Conservation (phyloP, 2,329 filamentous ascomycete genomes). For the Rhinocladiella mackenziei region DNA sequence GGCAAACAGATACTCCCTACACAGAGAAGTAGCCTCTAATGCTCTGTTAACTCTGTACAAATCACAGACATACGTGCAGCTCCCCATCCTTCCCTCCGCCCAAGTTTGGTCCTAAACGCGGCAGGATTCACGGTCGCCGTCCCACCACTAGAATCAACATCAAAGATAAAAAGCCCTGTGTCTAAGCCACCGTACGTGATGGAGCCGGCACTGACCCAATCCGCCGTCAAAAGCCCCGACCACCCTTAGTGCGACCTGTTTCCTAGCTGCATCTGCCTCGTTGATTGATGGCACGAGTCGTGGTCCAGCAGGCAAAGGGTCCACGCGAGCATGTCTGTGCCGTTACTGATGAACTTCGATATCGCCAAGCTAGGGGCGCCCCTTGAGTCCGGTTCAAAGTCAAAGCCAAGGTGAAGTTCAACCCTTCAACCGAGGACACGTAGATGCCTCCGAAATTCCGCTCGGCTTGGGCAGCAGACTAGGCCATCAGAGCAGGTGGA, state of each 20-base stretch:
- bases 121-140: too few species aligned
- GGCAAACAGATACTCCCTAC: too few species aligned
- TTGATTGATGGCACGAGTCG: background rate
- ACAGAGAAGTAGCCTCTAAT: too few species aligned
- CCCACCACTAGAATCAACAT: too few species aligned
- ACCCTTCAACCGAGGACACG: background rate
- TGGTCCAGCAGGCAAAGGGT: background rate
- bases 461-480: background rate
- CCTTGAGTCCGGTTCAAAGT: background rate
- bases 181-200: background rate
- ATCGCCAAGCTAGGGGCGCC: background rate
- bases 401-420: background rate
- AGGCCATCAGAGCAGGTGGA: background rate
- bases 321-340: background rate
- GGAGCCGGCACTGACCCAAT: background rate
- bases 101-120: too few species aligned
- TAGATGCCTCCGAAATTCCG: background rate
- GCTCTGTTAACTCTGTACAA: too few species aligned
- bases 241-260: background rate
- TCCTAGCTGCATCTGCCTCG: background rate
- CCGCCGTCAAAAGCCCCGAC: background rate
- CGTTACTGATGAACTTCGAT: background rate
- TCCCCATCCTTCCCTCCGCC: too few species aligned
- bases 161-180: background rate
- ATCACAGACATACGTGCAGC: too few species aligned